phyloP scores from a whole-genome alignment of 441 rosid species.

The Metrosideros polymorpha region DNA sequence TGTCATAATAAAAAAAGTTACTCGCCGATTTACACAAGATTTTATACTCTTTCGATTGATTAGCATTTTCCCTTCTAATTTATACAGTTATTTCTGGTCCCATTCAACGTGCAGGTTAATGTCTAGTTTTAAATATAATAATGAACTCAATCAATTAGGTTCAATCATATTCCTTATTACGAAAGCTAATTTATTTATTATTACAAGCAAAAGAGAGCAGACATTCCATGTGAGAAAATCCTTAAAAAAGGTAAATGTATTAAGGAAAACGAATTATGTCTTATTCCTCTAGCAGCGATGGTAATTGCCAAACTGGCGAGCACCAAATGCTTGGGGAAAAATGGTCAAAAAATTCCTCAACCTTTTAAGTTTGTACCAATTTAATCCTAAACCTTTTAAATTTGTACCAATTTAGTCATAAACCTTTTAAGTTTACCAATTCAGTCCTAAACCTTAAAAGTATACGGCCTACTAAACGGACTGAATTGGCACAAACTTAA shows the following conservation, averaged over 20 bases:
- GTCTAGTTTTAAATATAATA: not conserved
- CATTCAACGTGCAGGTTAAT: not conserved
- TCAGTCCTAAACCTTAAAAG: no score
- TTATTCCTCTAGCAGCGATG: not conserved
- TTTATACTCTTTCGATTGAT: no score
- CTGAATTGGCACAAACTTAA: no score
- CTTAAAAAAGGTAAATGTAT: not conserved
- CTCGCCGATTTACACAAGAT: accelerated
- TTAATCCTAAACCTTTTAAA: no score
- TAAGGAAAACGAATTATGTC: not conserved
- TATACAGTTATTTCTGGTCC: no score
- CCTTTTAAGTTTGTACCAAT: no score
- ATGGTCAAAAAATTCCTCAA: no score
- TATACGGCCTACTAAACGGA: no score
- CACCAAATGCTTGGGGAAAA: no score
- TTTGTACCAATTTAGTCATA: no score
- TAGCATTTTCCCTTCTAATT: not conserved
- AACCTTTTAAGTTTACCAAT: no score
- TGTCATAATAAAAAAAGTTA: no score
- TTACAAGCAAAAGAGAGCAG: not conserved
- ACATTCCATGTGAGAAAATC: not conserved
- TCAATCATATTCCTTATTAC: not conserved
- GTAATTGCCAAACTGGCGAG: not conserved
- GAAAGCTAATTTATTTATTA: not conserved
- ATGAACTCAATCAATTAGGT: not conserved